Conservation (phyloP, 768 basidiomycete species). For the Phylloporus sp. region DNA sequence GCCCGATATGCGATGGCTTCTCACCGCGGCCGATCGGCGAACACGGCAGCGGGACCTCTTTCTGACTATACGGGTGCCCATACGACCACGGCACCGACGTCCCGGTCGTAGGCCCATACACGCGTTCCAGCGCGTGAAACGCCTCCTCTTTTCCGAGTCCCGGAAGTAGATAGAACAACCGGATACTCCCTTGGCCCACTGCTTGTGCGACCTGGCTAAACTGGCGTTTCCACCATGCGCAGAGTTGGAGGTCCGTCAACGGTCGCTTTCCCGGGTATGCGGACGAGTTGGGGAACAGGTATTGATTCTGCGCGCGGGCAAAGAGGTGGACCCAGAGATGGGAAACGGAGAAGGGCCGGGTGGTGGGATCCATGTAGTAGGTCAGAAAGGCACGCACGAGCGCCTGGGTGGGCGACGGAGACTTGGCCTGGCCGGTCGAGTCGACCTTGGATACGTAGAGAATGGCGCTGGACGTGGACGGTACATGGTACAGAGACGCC, state of each 20-base stretch:
- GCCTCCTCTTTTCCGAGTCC: constrained; percentile 69
- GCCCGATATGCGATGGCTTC: constrained; percentile 43
- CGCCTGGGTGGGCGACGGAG: constrained; percentile 62
- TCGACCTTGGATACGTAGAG: constrained; percentile 95
- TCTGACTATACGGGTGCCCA: constrained; percentile 67
- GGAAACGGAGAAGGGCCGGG: constrained; percentile 51
- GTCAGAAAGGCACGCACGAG: constrained; percentile 63
- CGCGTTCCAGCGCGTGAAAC: constrained; percentile 44
- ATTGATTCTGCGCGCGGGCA: constrained; percentile 85
- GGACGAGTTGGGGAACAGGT: constrained; percentile 87
- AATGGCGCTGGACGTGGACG: constrained; percentile 61
- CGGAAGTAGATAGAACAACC: constrained; percentile 62
- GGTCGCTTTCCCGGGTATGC: constrained; percentile 66
- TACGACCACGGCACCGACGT: constrained; percentile 54
- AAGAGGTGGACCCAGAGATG: constrained; percentile 83
- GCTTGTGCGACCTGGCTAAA: constrained; percentile 52
- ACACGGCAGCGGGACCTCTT: constrained; percentile 40
- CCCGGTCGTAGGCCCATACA: constrained; percentile 20
- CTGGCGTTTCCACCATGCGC: constrained; percentile 89
- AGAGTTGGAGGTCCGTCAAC: constrained; percentile 71
- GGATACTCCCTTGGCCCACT: constrained; percentile 21
- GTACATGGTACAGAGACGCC: constrained; percentile 68
- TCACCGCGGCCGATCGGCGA: constrained; percentile 36
- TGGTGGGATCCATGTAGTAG: constrained; percentile 59
- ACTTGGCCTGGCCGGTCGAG: constrained; percentile 69